These are phyloP conservation scores for Chrysoporthe austroafricana DNA, from an alignment of 2,329 filamentous ascomycete genomes.

Conservation along the genomic window DNA sequence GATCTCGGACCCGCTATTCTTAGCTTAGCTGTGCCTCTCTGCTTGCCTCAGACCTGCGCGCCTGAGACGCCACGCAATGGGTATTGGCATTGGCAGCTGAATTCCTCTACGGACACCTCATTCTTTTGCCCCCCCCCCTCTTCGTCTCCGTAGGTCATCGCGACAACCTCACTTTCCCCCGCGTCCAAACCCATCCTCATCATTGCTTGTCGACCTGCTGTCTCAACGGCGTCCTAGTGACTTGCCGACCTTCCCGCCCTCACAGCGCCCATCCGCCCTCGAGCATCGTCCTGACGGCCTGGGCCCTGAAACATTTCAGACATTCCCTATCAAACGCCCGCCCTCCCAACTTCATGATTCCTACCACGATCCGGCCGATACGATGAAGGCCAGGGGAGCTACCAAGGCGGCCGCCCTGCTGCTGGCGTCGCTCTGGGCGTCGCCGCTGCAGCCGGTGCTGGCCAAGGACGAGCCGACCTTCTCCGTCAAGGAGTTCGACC, in stretches of 20 bases:
- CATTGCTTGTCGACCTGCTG: background rate
- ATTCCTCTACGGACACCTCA: background rate
- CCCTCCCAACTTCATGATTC: constrained; percentile 47
- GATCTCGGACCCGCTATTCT: constrained; percentile 11
- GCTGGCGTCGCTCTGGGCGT: constrained; percentile 49
- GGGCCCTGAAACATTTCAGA: background rate
- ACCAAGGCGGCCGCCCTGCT: constrained; percentile 55
- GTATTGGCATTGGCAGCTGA: background rate
- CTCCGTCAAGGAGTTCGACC: constrained; percentile 66
- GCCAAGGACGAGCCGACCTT: constrained; percentile 71
- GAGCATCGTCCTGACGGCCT: background rate
- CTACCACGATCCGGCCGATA: constrained; percentile 41
- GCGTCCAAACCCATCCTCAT: background rate
- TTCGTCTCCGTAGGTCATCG: background rate
- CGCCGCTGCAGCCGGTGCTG: constrained; percentile 44
- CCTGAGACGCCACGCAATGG: constrained; percentile 21
- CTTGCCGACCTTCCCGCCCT: background rate
- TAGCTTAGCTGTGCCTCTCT: constrained; percentile 8
- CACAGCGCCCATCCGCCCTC: background rate
- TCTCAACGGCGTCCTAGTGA: no score
- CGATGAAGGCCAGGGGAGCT: constrained; percentile 58
- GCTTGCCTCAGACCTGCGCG: constrained; percentile 14
- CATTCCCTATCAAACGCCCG: background rate
- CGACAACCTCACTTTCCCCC: background rate
- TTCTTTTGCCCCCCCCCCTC: background rate